Base-by-base conservation (phyloP, 2,329 filamentous ascomycete species). In the Aspergillus bombycis region DNA sequence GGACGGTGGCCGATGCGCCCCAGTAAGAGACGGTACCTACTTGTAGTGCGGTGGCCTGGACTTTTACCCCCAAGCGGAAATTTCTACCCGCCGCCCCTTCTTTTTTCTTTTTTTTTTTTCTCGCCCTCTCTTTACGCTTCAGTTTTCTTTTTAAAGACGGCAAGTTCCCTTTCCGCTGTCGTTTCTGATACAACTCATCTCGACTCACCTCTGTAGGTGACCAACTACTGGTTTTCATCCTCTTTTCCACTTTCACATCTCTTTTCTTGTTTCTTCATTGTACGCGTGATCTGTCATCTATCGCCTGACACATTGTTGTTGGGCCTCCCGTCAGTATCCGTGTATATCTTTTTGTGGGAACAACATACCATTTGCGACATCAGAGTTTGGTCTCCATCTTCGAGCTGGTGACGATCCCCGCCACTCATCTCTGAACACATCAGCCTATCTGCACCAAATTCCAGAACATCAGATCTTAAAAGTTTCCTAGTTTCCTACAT, bases 21-120 rank as follows among this genome's bases (percentile, higher is more conserved):
- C n/a, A 56, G 58, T 38, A 19, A 38, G 10, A 38, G 36, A 38
- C 5, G 32, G 8, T 11, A 34, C 32, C 2, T 16, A 3, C 14
- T 38, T 5, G 36, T 38, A 19, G 36, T 38, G 38, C 52, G 58
- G 50, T 58, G 26, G 54, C 43, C 54, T 52, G 61, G 53, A 53
- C 46, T 57, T 53, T 67, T 61, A 57, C 61, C 63, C 36, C 57
- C 59, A 63, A 62, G 64, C 64, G 64, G 67, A 69, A 70, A 65
- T 70, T 60, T 65, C 63, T 66, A 63, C 45, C 62, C 61, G 62
- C 46, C 46, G 38, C 48, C 43, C 57, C 58, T 62, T 61, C 60
- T 65, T 58, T 23, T 45, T 4, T 4, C 14, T 34, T 26, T 38
- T 36, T 60, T 52, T 58, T 62, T 58, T 55, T 62, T 50, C 30